phyloP scores from a whole-genome alignment of 768 basidiomycete genomes.

The Leccinum pellstonianum region DNA sequence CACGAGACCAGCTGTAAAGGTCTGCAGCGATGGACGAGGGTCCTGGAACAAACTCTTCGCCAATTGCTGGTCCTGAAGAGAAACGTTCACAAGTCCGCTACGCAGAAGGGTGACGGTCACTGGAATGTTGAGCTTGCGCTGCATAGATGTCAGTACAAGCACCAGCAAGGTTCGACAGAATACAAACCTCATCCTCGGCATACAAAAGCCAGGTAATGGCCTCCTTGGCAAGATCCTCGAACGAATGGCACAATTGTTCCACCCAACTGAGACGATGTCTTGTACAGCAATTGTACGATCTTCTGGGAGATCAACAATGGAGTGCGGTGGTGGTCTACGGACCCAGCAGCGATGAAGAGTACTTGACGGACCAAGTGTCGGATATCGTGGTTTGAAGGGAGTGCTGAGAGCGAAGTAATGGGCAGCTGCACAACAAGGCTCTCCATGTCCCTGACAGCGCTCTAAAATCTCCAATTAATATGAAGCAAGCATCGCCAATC shows the following conservation, averaged over 20 bases:
- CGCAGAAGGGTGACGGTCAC: constrained; percentile 89
- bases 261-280: constrained; percentile 85
- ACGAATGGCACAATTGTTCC: constrained; percentile 83
- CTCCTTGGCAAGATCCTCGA: constrained; percentile 93
- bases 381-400: constrained; percentile 85
- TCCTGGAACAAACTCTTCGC: constrained; percentile 82
- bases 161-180: neutral
- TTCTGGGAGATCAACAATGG: constrained; percentile 94
- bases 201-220: constrained; percentile 96
- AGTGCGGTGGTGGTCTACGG: constrained; percentile 78
- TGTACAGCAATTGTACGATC: constrained; percentile 92
- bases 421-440: constrained; percentile 75
- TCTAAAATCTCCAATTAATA: constrained; percentile 16
- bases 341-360: constrained; percentile 75
- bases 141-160: constrained; percentile 10
- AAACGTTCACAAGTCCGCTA: constrained; percentile 73
- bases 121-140: constrained; percentile 96
- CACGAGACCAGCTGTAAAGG: constrained; percentile 80
- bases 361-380: constrained; percentile 83
- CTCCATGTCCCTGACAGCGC: constrained; percentile 64
- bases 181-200: constrained; percentile 88
- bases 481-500: neutral
- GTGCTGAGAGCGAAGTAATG: constrained; percentile 59
- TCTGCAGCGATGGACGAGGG: constrained; percentile 71
- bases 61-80: constrained; percentile 85